Evolutionary conservation across 1,139 yeast genomes (phyloP).

Genomic region (Scheffersomyces illinoinensis): DNA sequence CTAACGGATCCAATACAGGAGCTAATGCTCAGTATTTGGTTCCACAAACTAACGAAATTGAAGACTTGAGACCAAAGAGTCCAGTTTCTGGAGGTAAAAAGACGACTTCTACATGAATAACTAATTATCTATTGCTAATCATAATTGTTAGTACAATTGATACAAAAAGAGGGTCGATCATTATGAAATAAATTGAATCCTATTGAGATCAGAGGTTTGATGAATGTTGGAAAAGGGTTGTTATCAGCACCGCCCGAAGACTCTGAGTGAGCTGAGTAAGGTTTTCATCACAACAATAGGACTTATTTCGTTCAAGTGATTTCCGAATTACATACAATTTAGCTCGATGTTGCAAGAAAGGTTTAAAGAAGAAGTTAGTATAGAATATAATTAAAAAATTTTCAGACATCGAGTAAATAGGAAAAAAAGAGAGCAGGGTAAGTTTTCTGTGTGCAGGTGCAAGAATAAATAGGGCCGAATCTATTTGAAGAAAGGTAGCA

Average conservation of each 20-base stretch:
- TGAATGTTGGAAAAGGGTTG: slow-evolving; percentile 48
- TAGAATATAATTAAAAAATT: background rate
- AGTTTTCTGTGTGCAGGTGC: background rate
- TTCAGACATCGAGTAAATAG: background rate
- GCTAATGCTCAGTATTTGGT: slow-evolving; percentile 43
- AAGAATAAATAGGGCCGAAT: background rate
- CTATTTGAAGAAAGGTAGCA: background rate
- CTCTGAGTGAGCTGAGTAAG: slow-evolving; percentile 60
- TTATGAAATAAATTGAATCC: background rate
- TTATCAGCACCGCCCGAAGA: slow-evolving; percentile 50
- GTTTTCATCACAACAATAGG: slow-evolving; percentile 45
- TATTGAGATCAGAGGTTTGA: slow-evolving; percentile 27
- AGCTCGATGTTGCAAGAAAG: background rate
- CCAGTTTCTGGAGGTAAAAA: slow-evolving; percentile 37
- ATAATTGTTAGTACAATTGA: slow-evolving; percentile 7
- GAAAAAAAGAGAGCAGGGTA: background rate
- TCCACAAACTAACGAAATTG: slow-evolving; percentile 73
- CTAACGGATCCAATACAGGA: slow-evolving; percentile 15
- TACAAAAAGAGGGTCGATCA: background rate
- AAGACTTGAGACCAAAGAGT: slow-evolving; percentile 78
- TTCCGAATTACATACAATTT: background rate
- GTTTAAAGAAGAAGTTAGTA: background rate
- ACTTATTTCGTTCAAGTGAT: background rate
- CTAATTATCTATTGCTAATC: background rate
- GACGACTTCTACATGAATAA: background rate